phyloP scores from a whole-genome alignment of 345 rosid species.

The Physaria fendleri region DNA sequence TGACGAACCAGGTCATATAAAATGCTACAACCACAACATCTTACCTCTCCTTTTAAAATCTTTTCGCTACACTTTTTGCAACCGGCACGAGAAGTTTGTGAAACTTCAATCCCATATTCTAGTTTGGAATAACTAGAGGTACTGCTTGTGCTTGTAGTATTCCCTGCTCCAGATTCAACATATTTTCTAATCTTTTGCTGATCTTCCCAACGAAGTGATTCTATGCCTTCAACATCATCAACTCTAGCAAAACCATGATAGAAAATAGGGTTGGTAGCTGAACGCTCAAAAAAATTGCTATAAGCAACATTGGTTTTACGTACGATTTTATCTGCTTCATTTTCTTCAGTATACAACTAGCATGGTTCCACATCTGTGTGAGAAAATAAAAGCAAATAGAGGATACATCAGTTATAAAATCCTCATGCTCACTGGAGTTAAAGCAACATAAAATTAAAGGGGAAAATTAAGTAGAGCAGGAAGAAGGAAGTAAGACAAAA shows the following conservation, averaged over 20 bases:
- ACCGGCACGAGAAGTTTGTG: slow-evolving; percentile 74
- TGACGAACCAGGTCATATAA: slow-evolving; percentile 1
- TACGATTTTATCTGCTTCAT: slow-evolving; percentile 73
- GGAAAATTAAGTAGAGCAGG: background rate
- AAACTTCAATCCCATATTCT: slow-evolving; percentile 67
- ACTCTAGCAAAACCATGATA: slow-evolving; percentile 33
- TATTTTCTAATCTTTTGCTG: slow-evolving; percentile 71
- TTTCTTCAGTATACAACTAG: slow-evolving; percentile 62
- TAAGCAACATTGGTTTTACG: slow-evolving; percentile 18
- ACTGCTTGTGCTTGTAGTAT: background rate
- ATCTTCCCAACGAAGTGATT: slow-evolving; percentile 94
- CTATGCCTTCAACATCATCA: slow-evolving; percentile 89
- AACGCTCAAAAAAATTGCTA: background rate
- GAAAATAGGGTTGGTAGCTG: background rate
- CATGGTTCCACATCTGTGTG: slow-evolving; percentile 89
- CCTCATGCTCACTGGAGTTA: background rate
- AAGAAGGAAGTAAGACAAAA: background rate
- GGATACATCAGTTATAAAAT: background rate
- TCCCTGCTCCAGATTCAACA: slow-evolving; percentile 43
- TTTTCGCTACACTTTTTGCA: slow-evolving; percentile 66
- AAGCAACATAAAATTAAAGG: background rate
- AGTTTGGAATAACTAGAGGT: slow-evolving; percentile 5
- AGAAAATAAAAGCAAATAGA: slow-evolving; percentile 7
- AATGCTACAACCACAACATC: slow-evolving; percentile 8
- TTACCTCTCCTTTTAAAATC: slow-evolving; percentile 86